A percentile compares a stretch with the other conserved stretches of the same genome.
Evolutionary conservation across 2,329 filamentous ascomycete species (phyloP).

Genomic region (Colletotrichum incanum): DNA sequence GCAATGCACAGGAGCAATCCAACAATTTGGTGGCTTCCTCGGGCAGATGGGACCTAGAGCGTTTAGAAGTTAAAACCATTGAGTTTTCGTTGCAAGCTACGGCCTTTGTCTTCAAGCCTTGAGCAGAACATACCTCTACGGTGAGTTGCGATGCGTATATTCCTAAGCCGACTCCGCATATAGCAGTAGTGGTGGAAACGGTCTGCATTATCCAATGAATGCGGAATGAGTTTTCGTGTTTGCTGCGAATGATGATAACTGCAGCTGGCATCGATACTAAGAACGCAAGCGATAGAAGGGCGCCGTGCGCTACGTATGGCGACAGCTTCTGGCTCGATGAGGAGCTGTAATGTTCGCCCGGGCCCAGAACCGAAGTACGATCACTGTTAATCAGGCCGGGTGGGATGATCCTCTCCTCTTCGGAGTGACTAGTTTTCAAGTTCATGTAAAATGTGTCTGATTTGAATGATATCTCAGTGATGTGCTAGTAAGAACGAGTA

Average conservation of each 20-base stretch:
- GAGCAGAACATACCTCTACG: not conserved
- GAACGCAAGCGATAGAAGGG: not conserved
- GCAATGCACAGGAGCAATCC: not conserved
- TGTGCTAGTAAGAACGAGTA: not conserved
- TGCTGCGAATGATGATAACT: not conserved
- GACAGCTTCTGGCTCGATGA: not conserved
- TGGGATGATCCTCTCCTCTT: not conserved
- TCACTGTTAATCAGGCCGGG: not conserved
- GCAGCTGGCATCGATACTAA: not conserved
- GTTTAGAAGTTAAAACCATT: not conserved
- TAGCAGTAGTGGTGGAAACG: not conserved
- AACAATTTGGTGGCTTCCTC: not conserved
- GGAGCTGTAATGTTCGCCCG: not conserved
- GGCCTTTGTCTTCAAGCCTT: not conserved
- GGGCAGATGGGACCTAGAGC: not conserved
- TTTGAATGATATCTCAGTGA: not conserved
- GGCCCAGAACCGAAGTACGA: not conserved
- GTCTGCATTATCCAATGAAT: not conserved
- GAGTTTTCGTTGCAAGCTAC: too few relatives aligned
- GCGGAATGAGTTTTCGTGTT: not conserved
- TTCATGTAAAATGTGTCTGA: not conserved
- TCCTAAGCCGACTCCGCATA: not conserved
- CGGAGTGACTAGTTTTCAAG: not conserved
- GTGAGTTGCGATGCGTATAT: not conserved
- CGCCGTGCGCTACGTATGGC: not conserved